Evolutionary conservation across 2,329 filamentous ascomycete genomes (phyloP).

Genomic region (Colletotrichum tanaceti): DNA sequence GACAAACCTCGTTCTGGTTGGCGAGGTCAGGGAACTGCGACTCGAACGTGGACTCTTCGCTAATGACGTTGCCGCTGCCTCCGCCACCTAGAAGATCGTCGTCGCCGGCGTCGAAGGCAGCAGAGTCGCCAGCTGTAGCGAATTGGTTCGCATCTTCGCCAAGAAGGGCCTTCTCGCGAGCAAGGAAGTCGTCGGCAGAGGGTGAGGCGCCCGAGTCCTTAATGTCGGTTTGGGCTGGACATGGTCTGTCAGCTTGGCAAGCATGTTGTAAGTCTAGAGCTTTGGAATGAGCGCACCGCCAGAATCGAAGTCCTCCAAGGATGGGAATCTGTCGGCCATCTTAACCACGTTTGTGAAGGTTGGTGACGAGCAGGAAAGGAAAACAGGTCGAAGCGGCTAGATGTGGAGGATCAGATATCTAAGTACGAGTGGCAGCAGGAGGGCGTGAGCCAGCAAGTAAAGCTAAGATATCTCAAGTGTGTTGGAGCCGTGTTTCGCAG

Average conservation of each 20-base stretch:
- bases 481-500: background rate
- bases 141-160: constrained; percentile 96
- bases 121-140: constrained; percentile 77
- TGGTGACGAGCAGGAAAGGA: constrained; percentile 17
- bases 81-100: constrained; percentile 81
- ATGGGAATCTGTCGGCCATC: constrained; percentile 85
- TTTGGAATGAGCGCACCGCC: constrained; percentile 57
- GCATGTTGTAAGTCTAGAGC: background rate
- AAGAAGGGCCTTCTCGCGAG: constrained; percentile 88
- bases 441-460: background rate
- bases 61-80: constrained; percentile 56
- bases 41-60: constrained; percentile 73
- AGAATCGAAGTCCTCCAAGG: constrained; percentile 80
- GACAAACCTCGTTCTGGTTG: constrained; percentile 72
- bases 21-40: constrained; percentile 88
- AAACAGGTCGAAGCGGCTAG: constrained; percentile 78
- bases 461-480: background rate
- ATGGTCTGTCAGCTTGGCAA: constrained; percentile 43
- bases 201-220: constrained; percentile 67
- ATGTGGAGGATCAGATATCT: constrained; percentile 59
- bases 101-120: constrained; percentile 72
- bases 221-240: constrained; percentile 74
- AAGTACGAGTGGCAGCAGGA: constrained; percentile 1
- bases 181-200: constrained; percentile 85
- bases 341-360: constrained; percentile 43